phyloP scores from a whole-genome alignment of 441 rosid genomes.

The Bruguiera hainesii region DNA sequence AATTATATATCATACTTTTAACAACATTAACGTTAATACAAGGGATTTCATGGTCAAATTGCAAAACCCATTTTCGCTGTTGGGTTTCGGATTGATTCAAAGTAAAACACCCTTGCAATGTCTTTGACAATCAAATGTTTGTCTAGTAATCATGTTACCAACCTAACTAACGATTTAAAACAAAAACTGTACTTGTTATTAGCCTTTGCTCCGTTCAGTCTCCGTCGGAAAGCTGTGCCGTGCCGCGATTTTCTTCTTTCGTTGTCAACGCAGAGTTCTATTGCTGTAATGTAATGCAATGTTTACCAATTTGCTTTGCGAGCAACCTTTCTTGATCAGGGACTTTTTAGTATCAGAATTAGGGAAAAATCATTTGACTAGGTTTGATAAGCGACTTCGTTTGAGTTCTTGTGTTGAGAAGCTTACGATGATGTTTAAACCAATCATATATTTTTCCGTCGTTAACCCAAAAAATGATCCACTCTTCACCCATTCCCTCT shows the following conservation, averaged over 20 bases:
- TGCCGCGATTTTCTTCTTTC: constrained; percentile 12
- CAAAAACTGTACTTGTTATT: neutral
- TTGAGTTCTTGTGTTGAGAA: too few relatives aligned
- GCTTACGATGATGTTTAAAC: too few relatives aligned
- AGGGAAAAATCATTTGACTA: too few relatives aligned
- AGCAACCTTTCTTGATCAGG: neutral
- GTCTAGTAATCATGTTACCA: neutral
- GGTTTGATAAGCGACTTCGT: too few relatives aligned
- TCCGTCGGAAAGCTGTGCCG: neutral
- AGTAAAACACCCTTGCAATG: neutral
- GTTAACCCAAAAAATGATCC: too few relatives aligned
- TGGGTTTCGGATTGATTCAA: neutral
- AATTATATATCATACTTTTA: too few relatives aligned
- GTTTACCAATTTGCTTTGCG: neutral
- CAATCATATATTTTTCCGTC: too few relatives aligned
- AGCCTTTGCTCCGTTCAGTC: neutral
- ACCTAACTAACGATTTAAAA: neutral
- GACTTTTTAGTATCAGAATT: neutral
- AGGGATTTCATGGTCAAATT: neutral
- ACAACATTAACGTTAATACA: too few relatives aligned
- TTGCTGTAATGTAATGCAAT: too few relatives aligned
- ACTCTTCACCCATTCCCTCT: too few relatives aligned
- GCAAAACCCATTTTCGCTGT: neutral
- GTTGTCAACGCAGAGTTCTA: neutral
- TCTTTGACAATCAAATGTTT: neutral